Evolutionary conservation across 768 basidiomycete species (phyloP), one percentile per base, ranked within the genome.

Genomic region (Russula sp.): DNA sequence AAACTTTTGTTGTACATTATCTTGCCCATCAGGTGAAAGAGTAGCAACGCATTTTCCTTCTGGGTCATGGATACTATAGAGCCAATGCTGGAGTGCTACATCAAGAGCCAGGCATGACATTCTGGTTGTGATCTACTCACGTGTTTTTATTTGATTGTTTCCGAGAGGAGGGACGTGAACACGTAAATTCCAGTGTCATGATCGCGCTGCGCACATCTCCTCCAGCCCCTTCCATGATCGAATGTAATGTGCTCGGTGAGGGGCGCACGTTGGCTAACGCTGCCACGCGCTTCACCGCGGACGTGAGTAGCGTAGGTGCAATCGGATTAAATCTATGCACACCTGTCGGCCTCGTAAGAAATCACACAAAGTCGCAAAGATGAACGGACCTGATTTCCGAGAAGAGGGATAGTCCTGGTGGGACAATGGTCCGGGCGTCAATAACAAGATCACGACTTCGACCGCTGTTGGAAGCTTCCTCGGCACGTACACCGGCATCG

Each of bases 21-120:
- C 75, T 91, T 96, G 16, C 97, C 97, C 52, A 99, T 77, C 18
- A 98, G 74, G 73, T 98, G 97, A 70, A 99, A 99, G 54, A 99
- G 74, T 10, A 83, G 84, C 16, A 99, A 75, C 62, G 85, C 90
- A 68, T 93, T 88, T 69, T 99, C 97, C 57, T 92, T 78, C 60
- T 87, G 76, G 22, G 92, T 90, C 0, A 93, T 80, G 0, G 85
- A 82, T 67, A 93, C 88, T 65, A 97, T 71, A 0, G 69, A 59
- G 18, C 57, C 65, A 9, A 48, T 50, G 1, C 67, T 66, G n/a
- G 66, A 51, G 13, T 4, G 22, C 34, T 34, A 22, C 46, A 43
- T 65, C 42, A 63, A 36, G 32, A 11, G 18, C 25, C 36, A 32
- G 25, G 8, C 9, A 66, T 66, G 49, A 67, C 69, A 11, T 60